Evolutionary conservation across 2,329 filamentous ascomycete genomes (phyloP).

Genomic region (Diaporthe citriasiana): DNA sequence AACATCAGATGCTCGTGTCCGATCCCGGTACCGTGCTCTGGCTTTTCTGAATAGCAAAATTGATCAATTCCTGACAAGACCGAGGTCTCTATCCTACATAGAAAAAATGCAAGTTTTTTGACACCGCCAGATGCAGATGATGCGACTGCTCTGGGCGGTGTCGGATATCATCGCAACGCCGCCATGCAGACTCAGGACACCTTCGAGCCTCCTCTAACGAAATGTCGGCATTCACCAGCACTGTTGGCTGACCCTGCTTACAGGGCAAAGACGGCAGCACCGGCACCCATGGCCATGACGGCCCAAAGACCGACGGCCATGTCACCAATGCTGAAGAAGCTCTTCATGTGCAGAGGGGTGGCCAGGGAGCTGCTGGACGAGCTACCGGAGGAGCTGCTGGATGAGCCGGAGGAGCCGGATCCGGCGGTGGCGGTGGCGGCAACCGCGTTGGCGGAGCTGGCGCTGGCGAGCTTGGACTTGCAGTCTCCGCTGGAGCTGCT

Average conservation of each 20-base stretch:
- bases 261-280: conserved; percentile 67
- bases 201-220: not conserved
- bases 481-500: conserved; percentile 66
- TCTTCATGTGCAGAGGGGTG: conserved; percentile 53
- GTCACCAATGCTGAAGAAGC: conserved; percentile 61
- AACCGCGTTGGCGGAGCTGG: conserved; percentile 68
- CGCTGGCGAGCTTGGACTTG: conserved; percentile 70
- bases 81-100: conserved; percentile 40
- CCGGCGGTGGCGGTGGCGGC: conserved; percentile 62
- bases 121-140: conserved; percentile 37
- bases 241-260: conserved; percentile 52
- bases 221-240: not conserved
- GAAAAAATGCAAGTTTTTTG: conserved; percentile 40
- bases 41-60: conserved; percentile 19
- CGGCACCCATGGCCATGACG: conserved; percentile 64
- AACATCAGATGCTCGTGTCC: not conserved
- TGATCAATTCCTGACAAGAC: conserved; percentile 40
- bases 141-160: conserved; percentile 23
- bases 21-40: not conserved
- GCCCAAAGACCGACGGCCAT: conserved; percentile 65
- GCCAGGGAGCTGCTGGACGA: conserved; percentile 55
- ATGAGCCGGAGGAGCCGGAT: conserved; percentile 50
- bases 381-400: conserved; percentile 44
- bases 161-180: conserved; percentile 43
- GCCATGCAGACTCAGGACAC: conserved; percentile 18